These are phyloP conservation scores for Leccinum disarticulatum DNA, from an alignment of 768 basidiomycete genomes.

Conservation along the genomic window DNA sequence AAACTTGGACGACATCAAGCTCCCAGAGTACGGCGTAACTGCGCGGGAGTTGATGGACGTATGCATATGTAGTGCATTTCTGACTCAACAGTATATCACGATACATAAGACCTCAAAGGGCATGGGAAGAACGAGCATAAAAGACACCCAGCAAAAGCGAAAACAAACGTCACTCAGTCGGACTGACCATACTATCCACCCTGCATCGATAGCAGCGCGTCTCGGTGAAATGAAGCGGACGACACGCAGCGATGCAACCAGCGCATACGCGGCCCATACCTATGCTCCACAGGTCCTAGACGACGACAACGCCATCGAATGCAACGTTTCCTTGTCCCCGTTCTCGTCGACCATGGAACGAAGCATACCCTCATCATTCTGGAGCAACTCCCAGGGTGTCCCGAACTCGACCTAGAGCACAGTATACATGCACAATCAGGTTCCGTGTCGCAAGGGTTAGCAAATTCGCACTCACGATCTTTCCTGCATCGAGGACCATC, in stretches of 20 bases:
- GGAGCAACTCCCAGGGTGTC: constrained; percentile 47
- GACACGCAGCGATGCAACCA: not conserved
- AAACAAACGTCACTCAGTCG: not conserved
- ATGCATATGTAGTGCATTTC: too few relatives aligned
- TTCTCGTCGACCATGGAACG: constrained; percentile 58
- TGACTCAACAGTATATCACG: too few relatives aligned
- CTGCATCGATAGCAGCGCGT: not conserved
- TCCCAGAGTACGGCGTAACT: too few relatives aligned
- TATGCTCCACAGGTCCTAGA: not conserved
- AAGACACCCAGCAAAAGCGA: not conserved
- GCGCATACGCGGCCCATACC: not conserved
- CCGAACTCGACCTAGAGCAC: constrained; percentile 44
- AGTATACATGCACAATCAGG: not conserved
- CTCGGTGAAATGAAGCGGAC: not conserved
- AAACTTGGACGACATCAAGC: too few relatives aligned
- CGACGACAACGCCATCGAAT: constrained; percentile 34
- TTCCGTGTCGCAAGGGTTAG: not conserved
- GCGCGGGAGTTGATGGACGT: too few relatives aligned
- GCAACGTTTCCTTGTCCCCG: constrained; percentile 48
- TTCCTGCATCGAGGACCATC: constrained; percentile 46
- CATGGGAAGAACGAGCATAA: not conserved
- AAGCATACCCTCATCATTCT: constrained; percentile 50
- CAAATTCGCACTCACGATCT: constrained; percentile 29
- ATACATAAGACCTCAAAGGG: too few relatives aligned
- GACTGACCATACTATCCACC: not conserved